Percentiles rank a stretch among this genome's conserved stretches.
Conservation (phyloP, 139 green algal species). For the Chlamydomonas schloesseri region DNA sequence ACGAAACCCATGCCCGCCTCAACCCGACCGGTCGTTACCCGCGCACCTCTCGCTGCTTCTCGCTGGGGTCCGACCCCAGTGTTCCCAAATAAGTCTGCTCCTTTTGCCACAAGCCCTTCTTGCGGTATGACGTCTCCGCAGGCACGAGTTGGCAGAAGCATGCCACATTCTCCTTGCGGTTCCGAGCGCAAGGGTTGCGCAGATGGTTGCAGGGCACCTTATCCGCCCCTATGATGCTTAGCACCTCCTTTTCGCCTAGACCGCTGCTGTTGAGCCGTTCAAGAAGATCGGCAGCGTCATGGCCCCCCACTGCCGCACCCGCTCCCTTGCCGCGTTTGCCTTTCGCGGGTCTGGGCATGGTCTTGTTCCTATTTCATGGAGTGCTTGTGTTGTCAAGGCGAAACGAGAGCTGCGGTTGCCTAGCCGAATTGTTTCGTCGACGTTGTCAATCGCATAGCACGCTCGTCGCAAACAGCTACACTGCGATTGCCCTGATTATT, state of each 20-base stretch:
- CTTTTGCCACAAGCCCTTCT: conserved; percentile 86
- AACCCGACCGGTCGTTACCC: no score
- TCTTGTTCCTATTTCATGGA: no score
- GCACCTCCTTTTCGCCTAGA: not conserved
- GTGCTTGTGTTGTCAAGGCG: no score
- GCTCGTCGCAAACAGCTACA: no score
- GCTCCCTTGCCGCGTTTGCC: not conserved
- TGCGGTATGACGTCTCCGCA: conserved; percentile 52
- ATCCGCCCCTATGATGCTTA: conserved; percentile 1
- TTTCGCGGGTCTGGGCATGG: not conserved
- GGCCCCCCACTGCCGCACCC: not conserved
- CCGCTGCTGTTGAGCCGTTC: not conserved
- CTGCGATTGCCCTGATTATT: no score
- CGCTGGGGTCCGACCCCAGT: conserved; percentile 64
- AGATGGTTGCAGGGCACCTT: not conserved
- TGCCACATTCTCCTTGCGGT: conserved; percentile 72
- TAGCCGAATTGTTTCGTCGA: no score
- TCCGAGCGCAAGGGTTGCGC: conserved; percentile 35
- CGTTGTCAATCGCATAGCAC: no score
- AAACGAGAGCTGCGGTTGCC: no score
- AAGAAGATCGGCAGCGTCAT: not conserved
- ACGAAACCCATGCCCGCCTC: no score
- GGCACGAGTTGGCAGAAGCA: conserved; percentile 83
- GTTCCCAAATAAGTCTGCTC: conserved; percentile 44
- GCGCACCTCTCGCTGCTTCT: conserved; percentile 43